These are phyloP conservation scores for Fusarium ambrosium DNA, from an alignment of 2,329 filamentous ascomycete genomes.

Conservation along the genomic window DNA sequence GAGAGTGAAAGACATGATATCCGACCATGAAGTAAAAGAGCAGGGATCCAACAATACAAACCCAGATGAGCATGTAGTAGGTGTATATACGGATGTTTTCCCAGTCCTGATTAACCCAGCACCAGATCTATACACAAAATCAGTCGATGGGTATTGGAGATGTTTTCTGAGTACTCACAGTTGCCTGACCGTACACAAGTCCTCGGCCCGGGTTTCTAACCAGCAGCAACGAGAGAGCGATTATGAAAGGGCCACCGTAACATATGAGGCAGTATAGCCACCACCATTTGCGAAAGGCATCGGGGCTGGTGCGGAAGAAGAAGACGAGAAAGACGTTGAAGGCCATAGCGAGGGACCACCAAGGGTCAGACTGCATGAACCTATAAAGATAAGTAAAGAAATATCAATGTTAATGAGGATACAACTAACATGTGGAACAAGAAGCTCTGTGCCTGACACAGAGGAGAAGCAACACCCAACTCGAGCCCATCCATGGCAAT, in stretches of 20 bases:
- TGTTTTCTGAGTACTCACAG: constrained; percentile 55
- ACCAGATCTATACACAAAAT: constrained; percentile 65
- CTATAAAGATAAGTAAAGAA: constrained; percentile 56
- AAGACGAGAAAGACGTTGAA: constrained; percentile 82
- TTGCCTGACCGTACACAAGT: constrained; percentile 68
- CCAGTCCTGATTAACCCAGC: constrained; percentile 70
- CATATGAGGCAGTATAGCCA: constrained; percentile 79
- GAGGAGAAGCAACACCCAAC: constrained; percentile 63
- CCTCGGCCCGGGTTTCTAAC: constrained; percentile 57
- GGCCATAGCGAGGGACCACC: constrained; percentile 87
- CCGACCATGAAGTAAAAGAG: constrained; percentile 70
- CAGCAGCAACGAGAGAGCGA: constrained; percentile 75
- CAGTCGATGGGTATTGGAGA: constrained; percentile 10
- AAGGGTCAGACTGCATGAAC: constrained; percentile 82
- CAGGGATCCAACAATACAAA: constrained; percentile 68
- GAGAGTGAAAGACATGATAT: constrained; percentile 70
- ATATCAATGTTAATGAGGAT: constrained; percentile 31
- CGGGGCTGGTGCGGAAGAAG: constrained; percentile 71
- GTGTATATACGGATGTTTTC: constrained; percentile 70
- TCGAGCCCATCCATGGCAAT: constrained; percentile 77
- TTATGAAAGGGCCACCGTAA: constrained; percentile 79
- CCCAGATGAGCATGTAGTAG: constrained; percentile 73
- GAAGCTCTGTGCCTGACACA: constrained; percentile 74
- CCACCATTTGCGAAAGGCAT: constrained; percentile 78
- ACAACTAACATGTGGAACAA: constrained; percentile 76